A percentile compares a stretch with the other conserved stretches of the same genome.
These are phyloP conservation scores for Pharus latifolius DNA, from an alignment of 176 grass and related monocot species.

Conservation along the genomic window DNA sequence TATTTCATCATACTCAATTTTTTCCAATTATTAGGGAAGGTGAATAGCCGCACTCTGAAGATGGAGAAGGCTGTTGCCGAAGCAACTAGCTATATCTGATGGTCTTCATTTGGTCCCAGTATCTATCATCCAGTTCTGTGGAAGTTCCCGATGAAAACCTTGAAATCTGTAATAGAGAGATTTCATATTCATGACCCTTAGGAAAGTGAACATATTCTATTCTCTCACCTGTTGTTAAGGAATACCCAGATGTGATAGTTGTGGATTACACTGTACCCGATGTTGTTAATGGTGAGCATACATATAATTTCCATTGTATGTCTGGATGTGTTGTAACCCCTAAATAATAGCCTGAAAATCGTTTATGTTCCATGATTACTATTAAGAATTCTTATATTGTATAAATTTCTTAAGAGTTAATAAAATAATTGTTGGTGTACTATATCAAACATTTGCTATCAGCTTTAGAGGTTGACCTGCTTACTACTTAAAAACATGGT, in stretches of 20 bases:
- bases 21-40: constrained; percentile 23
- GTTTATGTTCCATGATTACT: neutral
- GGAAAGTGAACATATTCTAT: constrained; percentile 66
- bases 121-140: constrained; percentile 51
- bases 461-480: neutral
- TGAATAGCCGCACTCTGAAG: constrained; percentile 84
- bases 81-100: constrained; percentile 58
- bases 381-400: neutral
- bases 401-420: neutral
- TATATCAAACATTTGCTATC: neutral
- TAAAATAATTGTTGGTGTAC: neutral
- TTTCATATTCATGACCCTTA: constrained; percentile 54
- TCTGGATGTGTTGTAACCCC: neutral
- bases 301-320: neutral
- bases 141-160: constrained; percentile 50
- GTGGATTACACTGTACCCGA: constrained; percentile 86
- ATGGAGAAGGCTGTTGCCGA: constrained; percentile 78
- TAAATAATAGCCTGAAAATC: no score
- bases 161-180: constrained; percentile 43
- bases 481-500: no score
- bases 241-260: constrained; percentile 72
- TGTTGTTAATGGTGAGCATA: constrained; percentile 76
- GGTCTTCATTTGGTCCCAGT: constrained; percentile 76
- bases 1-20: no score
- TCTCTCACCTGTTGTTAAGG: constrained; percentile 31